Percentiles rank a stretch among this genome's conserved stretches.
Evolutionary conservation across 169 alveolate genomes (phyloP).

Genomic region (Eimeria falciformis): DNA sequence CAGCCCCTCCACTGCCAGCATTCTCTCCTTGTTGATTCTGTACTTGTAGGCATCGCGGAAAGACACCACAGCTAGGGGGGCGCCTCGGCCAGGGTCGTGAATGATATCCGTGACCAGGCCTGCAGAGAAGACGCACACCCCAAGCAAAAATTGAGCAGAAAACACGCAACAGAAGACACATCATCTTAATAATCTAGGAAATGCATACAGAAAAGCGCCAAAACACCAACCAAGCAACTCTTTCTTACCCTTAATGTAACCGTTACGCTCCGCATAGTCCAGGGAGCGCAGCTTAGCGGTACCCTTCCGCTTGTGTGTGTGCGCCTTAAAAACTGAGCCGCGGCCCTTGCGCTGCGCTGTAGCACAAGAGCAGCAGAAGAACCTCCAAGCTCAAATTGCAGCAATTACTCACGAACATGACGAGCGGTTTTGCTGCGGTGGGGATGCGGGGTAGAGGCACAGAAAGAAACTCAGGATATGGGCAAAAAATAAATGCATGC

Average conservation of each 20-base stretch:
- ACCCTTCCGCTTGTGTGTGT: slow-evolving; percentile 96
- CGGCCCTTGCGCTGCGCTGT: slow-evolving; percentile 97
- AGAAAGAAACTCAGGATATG: background rate
- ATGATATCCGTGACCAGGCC: slow-evolving; percentile 95
- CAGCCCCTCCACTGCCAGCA: slow-evolving; percentile 99
- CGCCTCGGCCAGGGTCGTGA: slow-evolving; percentile 99
- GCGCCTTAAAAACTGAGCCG: slow-evolving; percentile 96
- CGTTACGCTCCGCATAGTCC: slow-evolving; percentile 95
- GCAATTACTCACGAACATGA: too few relatives aligned
- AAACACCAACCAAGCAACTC: background rate
- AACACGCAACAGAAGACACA: background rate
- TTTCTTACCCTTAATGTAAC: slow-evolving; percentile 92
- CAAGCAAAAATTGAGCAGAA: background rate
- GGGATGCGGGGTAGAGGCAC: background rate
- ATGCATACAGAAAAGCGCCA: background rate
- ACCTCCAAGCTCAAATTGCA: background rate
- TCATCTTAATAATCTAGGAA: background rate
- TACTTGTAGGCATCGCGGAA: slow-evolving; percentile 98
- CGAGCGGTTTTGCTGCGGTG: too few relatives aligned
- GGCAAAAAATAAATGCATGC: background rate
- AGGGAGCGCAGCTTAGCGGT: slow-evolving; percentile 96
- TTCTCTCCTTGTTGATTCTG: slow-evolving; percentile 95
- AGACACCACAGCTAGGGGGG: slow-evolving; percentile 97
- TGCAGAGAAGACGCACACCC: background rate
- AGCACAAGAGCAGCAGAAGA: slow-evolving; percentile 38